Percentiles rank a stretch among this genome's conserved stretches.
Evolutionary conservation across 2,329 filamentous ascomycete species (phyloP).

Genomic region (Ambrosiella beaveri): DNA sequence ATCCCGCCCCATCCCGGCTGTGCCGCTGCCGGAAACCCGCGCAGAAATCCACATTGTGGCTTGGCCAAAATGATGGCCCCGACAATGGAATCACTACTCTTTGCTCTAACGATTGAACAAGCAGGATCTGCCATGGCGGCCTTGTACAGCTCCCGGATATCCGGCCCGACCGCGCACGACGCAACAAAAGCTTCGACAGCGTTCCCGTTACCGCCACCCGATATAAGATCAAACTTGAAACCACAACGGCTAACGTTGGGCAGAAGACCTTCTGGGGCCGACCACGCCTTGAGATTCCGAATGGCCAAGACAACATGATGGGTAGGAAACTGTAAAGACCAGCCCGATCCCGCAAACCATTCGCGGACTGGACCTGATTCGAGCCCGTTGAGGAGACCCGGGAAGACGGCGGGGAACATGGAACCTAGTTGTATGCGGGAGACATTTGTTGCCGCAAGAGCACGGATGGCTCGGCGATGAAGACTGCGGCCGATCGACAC

Average conservation of each 20-base stretch:
- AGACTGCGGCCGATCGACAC: constrained; percentile 81
- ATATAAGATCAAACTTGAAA: constrained; percentile 68
- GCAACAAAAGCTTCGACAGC: constrained; percentile 51
- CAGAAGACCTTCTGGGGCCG: constrained; percentile 57
- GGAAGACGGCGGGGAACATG: constrained; percentile 67
- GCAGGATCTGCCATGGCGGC: constrained; percentile 55
- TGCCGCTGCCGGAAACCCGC: background rate
- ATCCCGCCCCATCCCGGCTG: constrained; percentile 47
- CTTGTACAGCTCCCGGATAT: constrained; percentile 64
- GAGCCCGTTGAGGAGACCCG: constrained; percentile 49
- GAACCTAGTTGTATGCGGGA: constrained; percentile 70
- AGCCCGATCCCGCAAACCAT: constrained; percentile 84
- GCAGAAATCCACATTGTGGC: background rate
- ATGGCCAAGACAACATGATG: constrained; percentile 52
- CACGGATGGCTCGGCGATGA: constrained; percentile 68
- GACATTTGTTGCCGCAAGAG: constrained; percentile 49
- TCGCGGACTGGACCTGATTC: constrained; percentile 32
- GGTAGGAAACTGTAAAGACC: constrained; percentile 52
- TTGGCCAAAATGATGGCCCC: constrained; percentile 4
- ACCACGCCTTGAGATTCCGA: constrained; percentile 54
- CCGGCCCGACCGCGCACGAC: constrained; percentile 49
- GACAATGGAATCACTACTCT: constrained; percentile 41
- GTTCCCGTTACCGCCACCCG: constrained; percentile 60
- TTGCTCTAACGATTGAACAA: constrained; percentile 71
- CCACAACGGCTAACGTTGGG: constrained; percentile 55